A percentile compares a stretch with the other conserved stretches of the same genome.
These are phyloP conservation scores for Mrakia hoshinonis DNA, from an alignment of 768 basidiomycete genomes.

Conservation along the genomic window DNA sequence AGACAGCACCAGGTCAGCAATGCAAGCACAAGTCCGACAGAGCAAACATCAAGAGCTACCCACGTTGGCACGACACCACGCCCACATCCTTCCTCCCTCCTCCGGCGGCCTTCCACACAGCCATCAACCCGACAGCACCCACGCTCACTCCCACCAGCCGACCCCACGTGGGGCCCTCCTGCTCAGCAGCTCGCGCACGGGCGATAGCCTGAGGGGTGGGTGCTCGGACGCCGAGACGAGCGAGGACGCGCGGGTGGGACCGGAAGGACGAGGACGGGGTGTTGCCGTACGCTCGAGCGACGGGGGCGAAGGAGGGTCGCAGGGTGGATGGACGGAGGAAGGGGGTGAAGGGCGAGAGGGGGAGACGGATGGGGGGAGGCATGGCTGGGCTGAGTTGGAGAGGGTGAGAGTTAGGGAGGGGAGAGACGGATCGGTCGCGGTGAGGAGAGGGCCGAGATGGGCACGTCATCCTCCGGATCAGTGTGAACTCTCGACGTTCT, in stretches of 20 bases:
- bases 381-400: too few relatives aligned
- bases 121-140: slow-evolving; percentile 6
- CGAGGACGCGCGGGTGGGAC: background rate
- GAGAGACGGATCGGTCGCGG: too few relatives aligned
- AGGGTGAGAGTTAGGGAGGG: too few relatives aligned
- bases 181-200: background rate
- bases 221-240: background rate
- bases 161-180: background rate
- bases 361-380: too few relatives aligned
- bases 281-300: too few relatives aligned
- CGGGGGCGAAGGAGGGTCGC: too few relatives aligned
- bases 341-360: too few relatives aligned
- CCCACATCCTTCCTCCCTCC: background rate
- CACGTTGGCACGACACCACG: background rate
- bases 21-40: background rate
- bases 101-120: background rate
- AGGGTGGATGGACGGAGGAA: too few relatives aligned
- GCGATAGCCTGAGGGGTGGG: background rate
- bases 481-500: too few relatives aligned
- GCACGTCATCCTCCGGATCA: too few relatives aligned
- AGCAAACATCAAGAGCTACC: background rate
- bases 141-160: slow-evolving; percentile 1
- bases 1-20: background rate
- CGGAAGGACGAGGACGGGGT: background rate
- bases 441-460: too few relatives aligned